These are phyloP conservation scores for Eucalyptus erythrocorys DNA, from an alignment of 345 rosid species.

Conservation along the genomic window DNA sequence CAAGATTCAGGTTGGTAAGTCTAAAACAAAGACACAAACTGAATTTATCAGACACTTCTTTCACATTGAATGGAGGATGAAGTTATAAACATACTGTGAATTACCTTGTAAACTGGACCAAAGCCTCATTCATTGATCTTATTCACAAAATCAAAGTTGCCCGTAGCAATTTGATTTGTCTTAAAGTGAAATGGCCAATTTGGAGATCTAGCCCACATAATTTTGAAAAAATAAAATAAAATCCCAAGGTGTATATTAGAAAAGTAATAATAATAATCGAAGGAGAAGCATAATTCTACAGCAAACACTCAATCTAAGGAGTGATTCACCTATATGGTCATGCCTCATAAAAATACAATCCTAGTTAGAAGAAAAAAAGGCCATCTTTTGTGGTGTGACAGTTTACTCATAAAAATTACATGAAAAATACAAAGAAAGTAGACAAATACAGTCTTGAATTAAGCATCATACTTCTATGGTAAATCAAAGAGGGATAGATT, in stretches of 20 bases:
- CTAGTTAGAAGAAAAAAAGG: background rate
- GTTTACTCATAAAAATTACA: background rate
- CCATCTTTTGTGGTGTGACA: background rate
- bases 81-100: background rate
- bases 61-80: background rate
- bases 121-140: slow-evolving; percentile 97
- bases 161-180: slow-evolving; percentile 71
- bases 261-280: background rate
- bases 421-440: background rate
- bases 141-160: slow-evolving; percentile 51
- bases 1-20: background rate
- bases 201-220: slow-evolving; percentile 53
- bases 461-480: background rate
- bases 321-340: background rate
- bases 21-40: too few species aligned
- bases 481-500: background rate
- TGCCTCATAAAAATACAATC: background rate
- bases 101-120: slow-evolving; percentile 72
- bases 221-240: slow-evolving; percentile 15
- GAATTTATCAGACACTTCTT: too few species aligned
- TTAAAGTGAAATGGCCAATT: slow-evolving; percentile 66
- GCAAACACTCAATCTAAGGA: background rate
- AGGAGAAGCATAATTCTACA: background rate
- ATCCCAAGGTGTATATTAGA: background rate
- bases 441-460: background rate